Evolutionary conservation across 495 filamentous ascomycete species (phyloP).

Genomic region (Paragyromitra xinjiangensis): DNA sequence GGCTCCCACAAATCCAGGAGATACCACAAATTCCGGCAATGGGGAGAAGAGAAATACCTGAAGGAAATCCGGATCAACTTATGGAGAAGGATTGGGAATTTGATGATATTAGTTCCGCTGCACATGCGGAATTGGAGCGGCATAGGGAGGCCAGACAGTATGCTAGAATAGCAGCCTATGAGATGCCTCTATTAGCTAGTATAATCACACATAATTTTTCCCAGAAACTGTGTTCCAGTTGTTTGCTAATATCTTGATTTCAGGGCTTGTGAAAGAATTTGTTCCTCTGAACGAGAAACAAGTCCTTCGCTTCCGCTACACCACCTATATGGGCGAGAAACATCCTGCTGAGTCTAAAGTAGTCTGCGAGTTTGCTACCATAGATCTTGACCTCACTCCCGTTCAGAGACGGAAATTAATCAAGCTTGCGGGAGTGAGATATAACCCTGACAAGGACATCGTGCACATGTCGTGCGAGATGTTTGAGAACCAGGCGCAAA

Average conservation of each 20-base stretch:
- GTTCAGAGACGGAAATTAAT: slow-evolving; percentile 79
- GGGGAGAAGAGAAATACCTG: slow-evolving; percentile 16
- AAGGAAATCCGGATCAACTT: slow-evolving; percentile 25
- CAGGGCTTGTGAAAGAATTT: slow-evolving; percentile 85
- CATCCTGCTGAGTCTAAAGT: slow-evolving; percentile 94
- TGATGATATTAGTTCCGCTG: slow-evolving; percentile 76
- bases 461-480: slow-evolving; percentile 91
- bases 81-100: slow-evolving; percentile 66
- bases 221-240: slow-evolving; percentile 4
- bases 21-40: not conserved
- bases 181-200: slow-evolving; percentile 92
- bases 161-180: slow-evolving; percentile 87
- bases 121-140: slow-evolving; percentile 85
- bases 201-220: slow-evolving; percentile 58
- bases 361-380: slow-evolving; percentile 82
- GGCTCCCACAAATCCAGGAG: not conserved
- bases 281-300: slow-evolving; percentile 71
- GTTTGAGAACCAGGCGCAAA: slow-evolving; percentile 87
- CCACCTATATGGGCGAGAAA: slow-evolving; percentile 92
- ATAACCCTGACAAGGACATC: slow-evolving; percentile 84
- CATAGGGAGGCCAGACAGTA: slow-evolving; percentile 91
- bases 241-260: slow-evolving; percentile 18
- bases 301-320: slow-evolving; percentile 90
- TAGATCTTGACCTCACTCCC: slow-evolving; percentile 73
- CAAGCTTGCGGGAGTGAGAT: slow-evolving; percentile 86